Conservation (phyloP, 805 yeast species). For the Groenewaldozyma salmanticensis region DNA sequence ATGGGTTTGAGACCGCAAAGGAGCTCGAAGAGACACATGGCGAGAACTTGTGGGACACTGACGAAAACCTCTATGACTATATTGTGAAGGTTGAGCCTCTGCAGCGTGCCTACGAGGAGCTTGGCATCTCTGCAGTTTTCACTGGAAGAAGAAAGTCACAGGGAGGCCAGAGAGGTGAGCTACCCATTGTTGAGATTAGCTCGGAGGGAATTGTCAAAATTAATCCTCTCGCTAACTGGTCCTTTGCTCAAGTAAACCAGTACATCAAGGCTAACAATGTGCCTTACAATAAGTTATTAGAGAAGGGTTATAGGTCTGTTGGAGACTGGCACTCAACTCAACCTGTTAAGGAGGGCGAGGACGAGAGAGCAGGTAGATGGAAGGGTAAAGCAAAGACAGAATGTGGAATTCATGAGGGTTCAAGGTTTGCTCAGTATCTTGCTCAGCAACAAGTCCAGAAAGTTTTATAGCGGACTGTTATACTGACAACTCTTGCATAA, state of each 20-base stretch:
- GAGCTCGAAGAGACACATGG: slow-evolving; percentile 68
- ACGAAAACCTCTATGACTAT: slow-evolving; percentile 75
- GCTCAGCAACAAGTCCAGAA: slow-evolving; percentile 1
- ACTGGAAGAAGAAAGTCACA: slow-evolving; percentile 89
- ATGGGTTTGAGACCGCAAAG: slow-evolving; percentile 40
- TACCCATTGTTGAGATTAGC: slow-evolving; percentile 72
- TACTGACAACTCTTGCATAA: neutral
- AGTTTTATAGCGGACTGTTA: slow-evolving; percentile 1
- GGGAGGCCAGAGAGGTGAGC: slow-evolving; percentile 68
- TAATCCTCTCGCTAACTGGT: slow-evolving; percentile 83
- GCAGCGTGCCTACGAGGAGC: slow-evolving; percentile 67
- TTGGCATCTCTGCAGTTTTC: slow-evolving; percentile 71
- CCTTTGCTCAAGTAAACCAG: slow-evolving; percentile 55
- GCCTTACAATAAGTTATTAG: slow-evolving; percentile 77
- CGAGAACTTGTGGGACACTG: slow-evolving; percentile 68
- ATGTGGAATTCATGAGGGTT: slow-evolving; percentile 86
- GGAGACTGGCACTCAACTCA: slow-evolving; percentile 94
- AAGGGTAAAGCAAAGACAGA: slow-evolving; percentile 86
- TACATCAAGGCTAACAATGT: slow-evolving; percentile 65
- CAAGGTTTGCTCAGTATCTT: slow-evolving; percentile 53
- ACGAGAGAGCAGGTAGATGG: slow-evolving; percentile 97
- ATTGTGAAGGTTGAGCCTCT: slow-evolving; percentile 90
- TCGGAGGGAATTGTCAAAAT: slow-evolving; percentile 67
- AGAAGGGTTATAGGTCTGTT: slow-evolving; percentile 79
- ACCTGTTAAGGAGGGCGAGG: slow-evolving; percentile 86